Base-by-base conservation (phyloP, 208 protist species). In the Trypanosoma scelopori region DNA sequence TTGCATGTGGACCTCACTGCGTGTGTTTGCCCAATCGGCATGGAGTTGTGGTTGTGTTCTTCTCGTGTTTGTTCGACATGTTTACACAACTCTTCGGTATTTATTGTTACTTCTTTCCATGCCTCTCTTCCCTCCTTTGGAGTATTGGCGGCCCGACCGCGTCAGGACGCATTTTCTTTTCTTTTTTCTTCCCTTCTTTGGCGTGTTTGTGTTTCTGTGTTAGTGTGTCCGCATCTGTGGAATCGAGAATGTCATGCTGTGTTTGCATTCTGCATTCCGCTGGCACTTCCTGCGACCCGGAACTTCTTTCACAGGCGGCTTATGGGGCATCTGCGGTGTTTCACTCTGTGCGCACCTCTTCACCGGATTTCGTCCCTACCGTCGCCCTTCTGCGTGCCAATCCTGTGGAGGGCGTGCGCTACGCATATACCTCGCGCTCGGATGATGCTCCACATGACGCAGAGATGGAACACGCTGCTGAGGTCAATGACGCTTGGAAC, bases 201-300 rank as follows among this genome's bases (percentile, higher is more conserved):
- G n/a, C n/a, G n/a, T n/a, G n/a, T n/a, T n/a, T n/a, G n/a, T n/a
- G n/a, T n/a, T n/a, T n/a, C n/a, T n/a, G n/a, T n/a, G n/a, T n/a
- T 22, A 41, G 28, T 18, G n/a, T 28, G 20, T 20, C 13, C 9
- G 3, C 18, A 16, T 5, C 48, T 7, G 22, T 13, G 15, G 45
- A 37, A 9, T 3, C 3, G 32, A 37, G 32, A 37, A 88, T 88
- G 79, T 51, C 69, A 0, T 71, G 69, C 32, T 78, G 76, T 42
- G 73, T 86, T n/a, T 83, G 76, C n/a, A 65, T 95, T 28, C 57
- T 95, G 49, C 86, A 95, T 64, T 86, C 84, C 5, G 59, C 63
- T 41, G 71, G 71, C 23, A 71, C 67, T 32, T 56, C 32, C 25
- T 93, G 83, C 68, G 70, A 62, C 35, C 53, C 66, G 20, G 55